Conservation (phyloP, 2,329 filamentous ascomycete genomes). For the Verticillium nonalfalfae region DNA sequence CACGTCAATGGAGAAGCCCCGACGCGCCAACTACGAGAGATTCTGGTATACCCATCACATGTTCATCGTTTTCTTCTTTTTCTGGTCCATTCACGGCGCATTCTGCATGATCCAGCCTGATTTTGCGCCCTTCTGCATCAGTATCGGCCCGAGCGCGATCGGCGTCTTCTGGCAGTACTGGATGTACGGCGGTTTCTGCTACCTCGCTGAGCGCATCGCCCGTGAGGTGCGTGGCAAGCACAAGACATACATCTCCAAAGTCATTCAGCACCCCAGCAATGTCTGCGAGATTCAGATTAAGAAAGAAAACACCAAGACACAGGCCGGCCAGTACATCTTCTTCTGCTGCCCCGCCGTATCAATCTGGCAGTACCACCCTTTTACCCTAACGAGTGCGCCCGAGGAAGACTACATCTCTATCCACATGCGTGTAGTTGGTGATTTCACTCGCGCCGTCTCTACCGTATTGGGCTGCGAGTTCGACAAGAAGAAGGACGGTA, state of each 20-base stretch:
- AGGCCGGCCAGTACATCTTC: conserved; percentile 83
- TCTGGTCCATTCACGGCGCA: conserved; percentile 84
- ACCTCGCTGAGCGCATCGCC: conserved; percentile 71
- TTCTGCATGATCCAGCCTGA: conserved; percentile 91
- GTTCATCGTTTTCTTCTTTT: conserved; percentile 82
- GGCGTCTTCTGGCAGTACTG: conserved; percentile 89
- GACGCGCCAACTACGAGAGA: conserved; percentile 77
- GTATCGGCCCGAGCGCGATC: conserved; percentile 56
- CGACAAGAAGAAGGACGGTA: conserved; percentile 51
- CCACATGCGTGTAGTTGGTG: conserved; percentile 75
- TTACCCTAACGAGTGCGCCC: conserved; percentile 78
- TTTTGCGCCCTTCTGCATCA: conserved; percentile 69
- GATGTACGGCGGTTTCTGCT: conserved; percentile 77
- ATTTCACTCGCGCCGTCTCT: conserved; percentile 69
- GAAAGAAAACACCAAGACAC: conserved; percentile 78
- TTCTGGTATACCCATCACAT: conserved; percentile 91
- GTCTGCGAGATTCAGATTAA: conserved; percentile 90
- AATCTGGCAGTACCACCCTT: conserved; percentile 84
- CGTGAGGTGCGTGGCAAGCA: conserved; percentile 74
- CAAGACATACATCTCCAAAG: conserved; percentile 82
- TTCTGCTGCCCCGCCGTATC: conserved; percentile 82
- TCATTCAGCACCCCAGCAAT: conserved; percentile 83
- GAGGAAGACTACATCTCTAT: conserved; percentile 89
- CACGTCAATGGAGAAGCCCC: conserved; percentile 71
- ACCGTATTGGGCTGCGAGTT: conserved; percentile 71